Evolutionary conservation across 2,329 filamentous ascomycete genomes (phyloP).

Genomic region (Akanthomyces uredinophilus): DNA sequence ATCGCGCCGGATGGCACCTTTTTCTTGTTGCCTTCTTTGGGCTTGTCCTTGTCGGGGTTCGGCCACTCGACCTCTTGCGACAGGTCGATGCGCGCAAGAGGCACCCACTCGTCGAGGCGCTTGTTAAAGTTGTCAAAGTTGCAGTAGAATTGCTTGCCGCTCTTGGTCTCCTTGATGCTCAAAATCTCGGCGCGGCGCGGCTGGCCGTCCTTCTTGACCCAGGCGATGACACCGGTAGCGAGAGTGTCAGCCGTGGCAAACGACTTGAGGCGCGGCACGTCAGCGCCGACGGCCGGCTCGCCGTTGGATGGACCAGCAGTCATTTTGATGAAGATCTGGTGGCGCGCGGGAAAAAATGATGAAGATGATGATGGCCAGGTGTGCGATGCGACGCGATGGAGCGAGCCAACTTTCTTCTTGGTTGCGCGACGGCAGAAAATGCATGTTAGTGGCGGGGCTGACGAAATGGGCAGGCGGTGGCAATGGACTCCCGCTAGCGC

Average conservation of each 20-base stretch:
- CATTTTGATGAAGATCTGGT: conserved; percentile 34
- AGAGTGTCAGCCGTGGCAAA: conserved; percentile 81
- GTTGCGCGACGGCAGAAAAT: conserved; percentile 2
- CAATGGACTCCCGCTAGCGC: not conserved
- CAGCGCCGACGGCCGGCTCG: conserved; percentile 52
- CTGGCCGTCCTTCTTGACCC: conserved; percentile 68
- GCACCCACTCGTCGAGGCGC: conserved; percentile 77
- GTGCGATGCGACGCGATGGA: not conserved
- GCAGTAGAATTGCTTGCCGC: conserved; percentile 85
- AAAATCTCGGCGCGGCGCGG: conserved; percentile 90
- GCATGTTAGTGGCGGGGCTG: conserved; percentile 2
- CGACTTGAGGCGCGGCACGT: conserved; percentile 62
- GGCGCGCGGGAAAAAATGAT: not conserved
- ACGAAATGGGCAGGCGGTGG: conserved; percentile 12
- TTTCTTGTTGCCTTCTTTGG: conserved; percentile 73
- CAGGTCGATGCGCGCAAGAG: conserved; percentile 76
- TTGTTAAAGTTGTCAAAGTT: conserved; percentile 99
- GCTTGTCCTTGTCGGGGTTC: conserved; percentile 75
- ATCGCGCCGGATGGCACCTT: conserved; percentile 52
- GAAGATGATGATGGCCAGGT: not conserved
- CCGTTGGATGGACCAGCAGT: conserved; percentile 43
- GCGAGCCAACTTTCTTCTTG: not conserved
- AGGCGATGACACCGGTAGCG: conserved; percentile 54
- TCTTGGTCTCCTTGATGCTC: conserved; percentile 87
- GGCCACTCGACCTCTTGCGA: conserved; percentile 94